phyloP scores from a whole-genome alignment of 164 flowering plant genomes.

The Amborella trichopoda region DNA sequence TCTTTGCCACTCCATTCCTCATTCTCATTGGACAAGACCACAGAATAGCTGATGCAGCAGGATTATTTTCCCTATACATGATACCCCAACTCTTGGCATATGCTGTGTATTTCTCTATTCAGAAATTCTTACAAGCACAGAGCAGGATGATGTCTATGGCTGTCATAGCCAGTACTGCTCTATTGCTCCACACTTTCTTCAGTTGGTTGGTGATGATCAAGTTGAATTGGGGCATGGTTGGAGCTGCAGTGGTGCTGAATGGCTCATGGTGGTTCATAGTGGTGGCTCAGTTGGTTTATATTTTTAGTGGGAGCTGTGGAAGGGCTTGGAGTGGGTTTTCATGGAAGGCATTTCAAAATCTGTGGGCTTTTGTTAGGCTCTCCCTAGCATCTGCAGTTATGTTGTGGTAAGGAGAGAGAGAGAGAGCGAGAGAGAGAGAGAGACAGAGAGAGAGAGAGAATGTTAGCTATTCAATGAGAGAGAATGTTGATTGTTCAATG shows the following conservation, averaged over 20 bases:
- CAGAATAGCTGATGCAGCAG: background rate
- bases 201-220: conserved; percentile 17
- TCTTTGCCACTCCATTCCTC: conserved; percentile 4
- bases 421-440: too few relatives aligned
- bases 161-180: conserved; percentile 4
- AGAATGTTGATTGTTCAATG: too few relatives aligned
- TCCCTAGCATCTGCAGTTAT: conserved; percentile 78
- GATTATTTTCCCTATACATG: conserved; percentile 4
- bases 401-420: conserved; percentile 76
- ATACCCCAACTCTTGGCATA: conserved; percentile 2
- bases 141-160: conserved; percentile 19
- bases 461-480: too few relatives aligned
- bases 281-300: conserved; percentile 43
- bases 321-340: conserved; percentile 72
- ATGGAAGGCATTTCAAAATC: conserved; percentile 42
- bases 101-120: conserved; percentile 4
- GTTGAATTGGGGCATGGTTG: conserved; percentile 66
- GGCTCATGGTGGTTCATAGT: conserved; percentile 63
- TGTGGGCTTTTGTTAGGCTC: conserved; percentile 49
- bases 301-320: conserved; percentile 48
- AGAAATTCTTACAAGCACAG: conserved; percentile 16
- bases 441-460: too few relatives aligned
- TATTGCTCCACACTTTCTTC: conserved; percentile 11
- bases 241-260: conserved; percentile 59
- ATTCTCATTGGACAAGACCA: conserved; percentile 3